A percentile compares a stretch with the other conserved stretches of the same genome.
Conservation (phyloP, 2,329 filamentous ascomycete species). For the Trichoderma afroharzianum region DNA sequence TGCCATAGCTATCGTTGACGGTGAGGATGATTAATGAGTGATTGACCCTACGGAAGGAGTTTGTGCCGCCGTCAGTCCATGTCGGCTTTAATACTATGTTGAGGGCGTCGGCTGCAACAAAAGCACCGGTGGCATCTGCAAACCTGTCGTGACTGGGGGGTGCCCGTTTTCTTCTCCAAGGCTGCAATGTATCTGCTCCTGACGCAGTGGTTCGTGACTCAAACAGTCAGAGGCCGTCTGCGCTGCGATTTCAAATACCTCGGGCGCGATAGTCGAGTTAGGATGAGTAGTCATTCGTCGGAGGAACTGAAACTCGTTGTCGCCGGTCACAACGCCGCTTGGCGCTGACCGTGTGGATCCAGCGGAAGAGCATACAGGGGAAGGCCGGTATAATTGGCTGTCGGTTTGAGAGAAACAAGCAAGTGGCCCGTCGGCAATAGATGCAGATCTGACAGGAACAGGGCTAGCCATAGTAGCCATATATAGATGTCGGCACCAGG, state of each 20-base stretch:
- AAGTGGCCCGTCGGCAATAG: slow-evolving; percentile 6
- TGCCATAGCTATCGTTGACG: neutral
- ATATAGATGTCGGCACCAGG: neutral
- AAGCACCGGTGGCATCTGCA: neutral
- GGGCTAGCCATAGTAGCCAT: slow-evolving; percentile 2
- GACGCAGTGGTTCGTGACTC: neutral
- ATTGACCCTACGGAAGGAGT: neutral
- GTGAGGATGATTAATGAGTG: neutral
- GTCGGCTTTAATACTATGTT: neutral
- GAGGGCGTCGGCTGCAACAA: neutral
- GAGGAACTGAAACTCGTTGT: slow-evolving; percentile 8
- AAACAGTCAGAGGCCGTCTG: neutral
- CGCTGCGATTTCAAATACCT: neutral
- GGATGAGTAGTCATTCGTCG: neutral
- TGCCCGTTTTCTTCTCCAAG: neutral
- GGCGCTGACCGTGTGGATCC: slow-evolving; percentile 2
- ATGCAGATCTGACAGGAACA: slow-evolving; percentile 17
- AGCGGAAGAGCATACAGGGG: neutral
- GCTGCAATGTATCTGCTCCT: neutral
- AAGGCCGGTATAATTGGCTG: neutral
- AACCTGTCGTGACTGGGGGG: neutral
- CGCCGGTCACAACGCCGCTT: neutral
- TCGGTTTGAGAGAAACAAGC: neutral
- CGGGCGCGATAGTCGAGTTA: neutral
- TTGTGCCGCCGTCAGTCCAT: neutral